Conservation (phyloP, 179 eudicot species). For the Camellia oleifera region DNA sequence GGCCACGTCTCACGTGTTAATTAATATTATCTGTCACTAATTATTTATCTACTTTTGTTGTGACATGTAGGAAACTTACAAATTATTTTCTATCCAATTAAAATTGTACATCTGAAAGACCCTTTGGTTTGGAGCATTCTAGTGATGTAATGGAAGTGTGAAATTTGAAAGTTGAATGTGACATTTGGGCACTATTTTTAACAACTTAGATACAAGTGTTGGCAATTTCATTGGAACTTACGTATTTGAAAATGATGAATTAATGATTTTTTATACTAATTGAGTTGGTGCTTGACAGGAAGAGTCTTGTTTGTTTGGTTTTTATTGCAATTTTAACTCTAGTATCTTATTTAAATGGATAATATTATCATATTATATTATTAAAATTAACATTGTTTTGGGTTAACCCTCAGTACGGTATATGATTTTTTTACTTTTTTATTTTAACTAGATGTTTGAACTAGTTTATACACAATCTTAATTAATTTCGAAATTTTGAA, state of each 20-base stretch:
- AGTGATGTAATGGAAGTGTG: constrained; percentile 8
- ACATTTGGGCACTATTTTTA: constrained; percentile 1
- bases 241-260: constrained; percentile 15
- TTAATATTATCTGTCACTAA: background rate
- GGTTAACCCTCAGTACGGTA: background rate
- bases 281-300: background rate
- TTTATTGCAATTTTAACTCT: background rate
- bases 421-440: too few relatives aligned
- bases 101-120: background rate
- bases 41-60: background rate
- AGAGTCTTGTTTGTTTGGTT: background rate
- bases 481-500: too few relatives aligned
- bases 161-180: constrained; percentile 13
- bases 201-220: constrained; percentile 17
- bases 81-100: background rate
- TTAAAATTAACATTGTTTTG: background rate
- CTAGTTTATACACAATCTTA: too few relatives aligned
- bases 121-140: background rate
- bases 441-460: too few relatives aligned
- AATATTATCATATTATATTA: background rate
- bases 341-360: background rate
- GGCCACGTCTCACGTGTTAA: constrained; percentile 25
- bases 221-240: constrained; percentile 11
- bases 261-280: background rate
- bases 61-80: background rate